phyloP scores from a whole-genome alignment of 2,329 filamentous ascomycete species.

The Scopulariopsis brevicaulis region DNA sequence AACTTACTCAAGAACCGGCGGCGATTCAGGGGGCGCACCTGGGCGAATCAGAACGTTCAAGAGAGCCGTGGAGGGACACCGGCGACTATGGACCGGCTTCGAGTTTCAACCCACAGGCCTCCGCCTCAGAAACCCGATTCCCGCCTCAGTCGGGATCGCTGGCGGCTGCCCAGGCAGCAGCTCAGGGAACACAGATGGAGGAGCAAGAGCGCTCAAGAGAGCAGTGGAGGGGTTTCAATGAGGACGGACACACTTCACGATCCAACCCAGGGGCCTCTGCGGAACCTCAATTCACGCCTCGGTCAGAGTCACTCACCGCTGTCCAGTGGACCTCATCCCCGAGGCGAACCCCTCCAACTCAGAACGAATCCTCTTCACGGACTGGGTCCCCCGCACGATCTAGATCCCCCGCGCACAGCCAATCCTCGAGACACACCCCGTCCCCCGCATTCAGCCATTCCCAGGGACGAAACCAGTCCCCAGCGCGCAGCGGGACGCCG shows the following conservation, averaged over 20 bases:
- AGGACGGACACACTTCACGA: not conserved
- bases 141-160: not conserved
- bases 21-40: not conserved
- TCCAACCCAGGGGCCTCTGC: not conserved
- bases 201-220: not conserved
- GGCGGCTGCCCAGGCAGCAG: not conserved
- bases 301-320: not conserved
- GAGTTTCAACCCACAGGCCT: no score
- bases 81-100: not conserved
- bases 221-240: not conserved
- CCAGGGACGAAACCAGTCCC: not conserved
- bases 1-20: not conserved
- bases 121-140: not conserved
- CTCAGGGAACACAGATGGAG: not conserved
- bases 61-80: not conserved
- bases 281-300: not conserved
- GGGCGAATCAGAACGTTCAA: not conserved
- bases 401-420: slow-evolving; percentile 13
- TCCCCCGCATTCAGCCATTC: slow-evolving; percentile 12
- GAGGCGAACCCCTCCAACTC: not conserved
- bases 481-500: not conserved
- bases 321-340: not conserved
- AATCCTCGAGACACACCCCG: slow-evolving; percentile 18
- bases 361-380: not conserved
- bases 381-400: slow-evolving; percentile 6